Percentiles rank a stretch among this genome's conserved stretches.
Conservation (phyloP, 75 land plant species). For the Picea glauca region DNA sequence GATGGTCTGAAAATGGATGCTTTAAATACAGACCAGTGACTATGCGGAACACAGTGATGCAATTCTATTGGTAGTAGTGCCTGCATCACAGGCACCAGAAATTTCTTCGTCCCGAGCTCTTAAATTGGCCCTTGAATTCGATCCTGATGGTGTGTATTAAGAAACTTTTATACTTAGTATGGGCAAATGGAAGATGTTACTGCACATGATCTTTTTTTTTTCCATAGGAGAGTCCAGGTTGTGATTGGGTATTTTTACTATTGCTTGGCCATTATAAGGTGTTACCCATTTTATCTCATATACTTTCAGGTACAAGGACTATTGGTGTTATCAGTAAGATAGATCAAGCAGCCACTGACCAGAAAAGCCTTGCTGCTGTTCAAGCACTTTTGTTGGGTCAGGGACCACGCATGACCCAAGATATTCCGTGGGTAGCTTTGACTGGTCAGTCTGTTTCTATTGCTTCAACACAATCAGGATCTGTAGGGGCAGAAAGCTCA, state of each 20-base stretch:
- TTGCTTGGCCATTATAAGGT: not conserved
- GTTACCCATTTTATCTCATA: not conserved
- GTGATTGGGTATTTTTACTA: not conserved
- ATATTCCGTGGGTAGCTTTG: conserved; percentile 95
- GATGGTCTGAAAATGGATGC: not conserved
- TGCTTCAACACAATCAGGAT: conserved; percentile 86
- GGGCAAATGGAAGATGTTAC: not conserved
- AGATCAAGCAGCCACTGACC: conserved; percentile 93
- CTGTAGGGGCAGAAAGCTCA: conserved; percentile 77
- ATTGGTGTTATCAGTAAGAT: conserved; percentile 97
- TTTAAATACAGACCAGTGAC: conserved; percentile 42
- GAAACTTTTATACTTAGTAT: not conserved
- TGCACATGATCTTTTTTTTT: not conserved
- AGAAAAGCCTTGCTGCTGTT: conserved; percentile 83
- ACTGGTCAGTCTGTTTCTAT: conserved; percentile 99
- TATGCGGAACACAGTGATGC: conserved; percentile 84
- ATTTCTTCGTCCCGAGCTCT: conserved; percentile 72
- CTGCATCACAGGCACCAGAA: conserved; percentile 91
- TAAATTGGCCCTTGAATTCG: conserved; percentile 78
- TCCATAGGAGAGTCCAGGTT: not conserved
- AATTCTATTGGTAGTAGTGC: conserved; percentile 77
- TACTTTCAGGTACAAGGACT: conserved; percentile 69
- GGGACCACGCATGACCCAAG: conserved; percentile 76
- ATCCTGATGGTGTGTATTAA: conserved; percentile 68
- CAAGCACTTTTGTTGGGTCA: conserved; percentile 85